Evolutionary conservation across 73 alveolate species (phyloP), one percentile per base, ranked within the genome.

Genomic region (Tetrahymena thermophila): DNA sequence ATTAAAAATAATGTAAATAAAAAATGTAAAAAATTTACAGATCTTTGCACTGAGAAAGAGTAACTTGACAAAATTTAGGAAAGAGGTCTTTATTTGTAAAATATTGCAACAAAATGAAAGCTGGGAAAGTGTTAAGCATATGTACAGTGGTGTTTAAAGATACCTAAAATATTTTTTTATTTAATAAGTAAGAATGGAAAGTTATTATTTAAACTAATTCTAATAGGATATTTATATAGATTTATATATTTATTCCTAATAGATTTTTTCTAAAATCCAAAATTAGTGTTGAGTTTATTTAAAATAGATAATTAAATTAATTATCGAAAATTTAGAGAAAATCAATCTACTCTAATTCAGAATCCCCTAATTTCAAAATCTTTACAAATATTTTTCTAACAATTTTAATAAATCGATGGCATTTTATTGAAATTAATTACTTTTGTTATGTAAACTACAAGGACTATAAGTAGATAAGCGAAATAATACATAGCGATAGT

Each of bases 401-500:
- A 50, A 16, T 40, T 2, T 40, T 40, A 40, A 40, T 40, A 40
- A 40, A 40, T 40, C 11, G 44, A 40, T 6, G 15, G 44, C 0
- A 40, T 40, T 4, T 25, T 56, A 11, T 9, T 23, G 9, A 71
- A 71, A 71, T 19, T 55, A 55, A 85, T 43, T 43, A 89, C 84
- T 85, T 95, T 95, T 1, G 94, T 89, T 55, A 95, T 42, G 71
- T 95, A 95, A 35, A 95, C 94, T 28, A 95, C 93, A 10, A 95
- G 71, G 10, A 95, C 97, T 3, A 95, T 95, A 8, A 95, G 93
- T 43, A 95, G 93, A 37, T 96, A 97, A 94, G 96, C 94, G 34
- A 96, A 94, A 93, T 98, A 98, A 84, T 96, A 98, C 96, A 96
- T 97, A 15, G 98, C 97, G 3, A 98, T 97, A 19, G 99, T 98